Evolutionary conservation across 2,329 filamentous ascomycete species (phyloP), one percentile per base, ranked within the genome.

Genomic region (Chaetoscypha palmicola): DNA sequence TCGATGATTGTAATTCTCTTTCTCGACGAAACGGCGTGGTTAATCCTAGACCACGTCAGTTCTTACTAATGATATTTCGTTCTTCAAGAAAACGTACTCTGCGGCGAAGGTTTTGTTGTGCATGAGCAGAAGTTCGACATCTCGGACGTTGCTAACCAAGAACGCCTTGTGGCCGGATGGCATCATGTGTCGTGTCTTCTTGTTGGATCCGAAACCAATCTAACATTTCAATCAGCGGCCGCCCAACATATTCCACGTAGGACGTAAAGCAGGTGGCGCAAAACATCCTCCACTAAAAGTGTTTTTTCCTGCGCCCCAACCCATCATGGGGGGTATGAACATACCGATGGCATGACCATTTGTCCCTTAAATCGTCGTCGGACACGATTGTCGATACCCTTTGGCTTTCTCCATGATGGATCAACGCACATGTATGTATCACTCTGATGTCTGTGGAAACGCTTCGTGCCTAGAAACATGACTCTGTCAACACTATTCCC

Each of bases 141-240:
- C 92, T 69, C 83, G 80, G 72, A 80, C 72, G 81, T 98, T 98
- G 83, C 84, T 88, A 76, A 98, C 92, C 68, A 97, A 82, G 86
- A 98, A 98, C 59, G 91, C 87, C 83, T 96, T 97, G 86, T 97
- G 91, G 75, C 92, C 92, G 64, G 89, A 95, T 69, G 92, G 92
- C 79, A 89, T 94, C 83, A 97, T 83, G 81, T 94, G 91, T 67
- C 87, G 83, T 68, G 92, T 98, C 83, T 97, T 97, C 82, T 88
- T 94, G 87, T 97, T 97, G 75, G 86, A 92, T 63, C 92, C 90
- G 71, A 90, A 98, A 66, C 92, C 92, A 70, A 98, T 98, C 92
- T 96, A 68, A 47, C 37, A 36, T 45, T 30, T 45, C 31, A 23
- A 52, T 61, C 52, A 61, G 59, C 42, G 38, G 9, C 41, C 46